A percentile compares a stretch with the other conserved stretches of the same genome.
These are phyloP conservation scores for Cryptococcus deneoformans DNA, from an alignment of 1,284 basidiomycete genomes.

Conservation along the genomic window DNA sequence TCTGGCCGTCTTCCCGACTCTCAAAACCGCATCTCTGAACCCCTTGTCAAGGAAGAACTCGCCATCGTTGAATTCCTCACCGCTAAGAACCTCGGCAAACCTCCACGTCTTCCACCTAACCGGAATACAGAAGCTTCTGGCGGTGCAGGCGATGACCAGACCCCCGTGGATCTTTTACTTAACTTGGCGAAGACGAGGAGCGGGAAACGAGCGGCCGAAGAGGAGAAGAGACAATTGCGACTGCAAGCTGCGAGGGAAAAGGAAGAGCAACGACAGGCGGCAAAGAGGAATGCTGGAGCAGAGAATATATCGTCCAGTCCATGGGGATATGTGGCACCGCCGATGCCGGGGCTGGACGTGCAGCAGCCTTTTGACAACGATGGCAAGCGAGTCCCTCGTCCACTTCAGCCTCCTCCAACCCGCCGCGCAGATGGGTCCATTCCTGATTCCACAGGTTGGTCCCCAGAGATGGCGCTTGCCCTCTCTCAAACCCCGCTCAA, in stretches of 20 bases:
- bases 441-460: conserved; percentile 17
- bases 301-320: conserved; percentile 24
- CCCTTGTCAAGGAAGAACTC: conserved; percentile 52
- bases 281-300: conserved; percentile 14
- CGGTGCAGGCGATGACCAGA: conserved; percentile 31
- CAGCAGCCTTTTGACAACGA: conserved; percentile 42
- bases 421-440: conserved; percentile 18
- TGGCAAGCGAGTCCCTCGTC: conserved; percentile 31
- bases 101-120: conserved; percentile 12
- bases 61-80: conserved; percentile 51
- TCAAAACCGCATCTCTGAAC: conserved; percentile 47
- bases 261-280: conserved; percentile 34
- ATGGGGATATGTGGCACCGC: conserved; percentile 48
- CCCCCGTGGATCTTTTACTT: conserved; percentile 43
- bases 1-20: conserved; percentile 49
- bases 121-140: not conserved
- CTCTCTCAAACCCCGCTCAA: conserved; percentile 7
- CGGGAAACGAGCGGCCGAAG: conserved; percentile 43
- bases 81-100: conserved; percentile 33
- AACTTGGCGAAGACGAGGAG: conserved; percentile 44
- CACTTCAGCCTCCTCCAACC: conserved; percentile 35
- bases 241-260: conserved; percentile 43
- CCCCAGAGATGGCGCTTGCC: conserved; percentile 13
- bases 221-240: conserved; percentile 42
- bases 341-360: conserved; percentile 48